Evolutionary conservation across 345 rosid species (phyloP), one percentile per base, ranked within the genome.

Genomic region (Populus pruinosa): DNA sequence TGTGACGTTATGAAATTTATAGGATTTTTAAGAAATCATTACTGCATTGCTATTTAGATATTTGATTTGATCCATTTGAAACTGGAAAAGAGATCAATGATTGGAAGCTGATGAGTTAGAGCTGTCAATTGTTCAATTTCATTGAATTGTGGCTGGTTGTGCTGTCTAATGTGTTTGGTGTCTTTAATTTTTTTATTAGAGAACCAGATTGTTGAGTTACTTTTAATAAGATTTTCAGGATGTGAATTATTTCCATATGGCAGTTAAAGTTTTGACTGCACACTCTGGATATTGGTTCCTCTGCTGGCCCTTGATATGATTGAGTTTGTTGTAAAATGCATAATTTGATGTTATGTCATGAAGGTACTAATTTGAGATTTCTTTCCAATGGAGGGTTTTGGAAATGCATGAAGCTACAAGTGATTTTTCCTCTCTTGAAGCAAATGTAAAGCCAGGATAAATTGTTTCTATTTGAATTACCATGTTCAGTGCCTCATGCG

Each of bases 1-100:
- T 23, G 14, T 59, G 64, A n/a, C 64, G n/a, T 59, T 9, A 56
- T 23, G 6, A 9, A 59, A 23, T n/a, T 27, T 31, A 18, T 38
- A 31, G 67, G 72, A 38, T 56, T 62, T 53, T 33, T 20, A 65
- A 66, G 47, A 61, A 69, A 18, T 69, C 41, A 64, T 65, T 6
- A 6, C 68, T 56, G 65, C 16, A n/a, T 20, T 71, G 66, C 10
- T 63, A 16, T n/a, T 44, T 69, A 64, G 75, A 77, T 77, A 43
- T 20, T 31, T 77, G 31, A 70, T n/a, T 31, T 33, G 36, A 77
- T 66, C 79, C 55, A 27, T 29, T 62, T 71, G 25, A 41, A 38
- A 20, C 41, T 33, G 33, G 71, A 8, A 20, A n/a, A 25, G 13
- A 33, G 18, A 44, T 68, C 12, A 29, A 6, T 27, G 16, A 67